A percentile compares a stretch with the other conserved stretches of the same genome.
phyloP scores from a whole-genome alignment of 768 basidiomycete species.

The Crucibulum laeve region DNA sequence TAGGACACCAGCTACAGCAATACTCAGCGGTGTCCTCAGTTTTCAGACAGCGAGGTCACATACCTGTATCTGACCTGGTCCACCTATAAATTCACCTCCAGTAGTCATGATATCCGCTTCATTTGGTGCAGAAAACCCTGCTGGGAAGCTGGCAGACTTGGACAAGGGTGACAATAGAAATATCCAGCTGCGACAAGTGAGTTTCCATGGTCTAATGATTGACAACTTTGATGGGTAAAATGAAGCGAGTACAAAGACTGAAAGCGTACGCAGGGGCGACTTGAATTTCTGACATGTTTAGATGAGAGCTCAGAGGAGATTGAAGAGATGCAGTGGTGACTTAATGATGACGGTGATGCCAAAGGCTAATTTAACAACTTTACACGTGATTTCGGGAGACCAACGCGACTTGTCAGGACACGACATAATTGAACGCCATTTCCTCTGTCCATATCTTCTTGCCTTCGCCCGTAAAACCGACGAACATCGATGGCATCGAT shows the following conservation, averaged over 20 bases:
- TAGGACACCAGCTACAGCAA: too few species aligned
- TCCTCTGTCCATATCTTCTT: too few species aligned
- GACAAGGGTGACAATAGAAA: conserved; percentile 18
- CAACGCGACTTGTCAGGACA: too few species aligned
- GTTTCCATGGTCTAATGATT: conserved; percentile 22
- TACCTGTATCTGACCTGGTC: conserved; percentile 21
- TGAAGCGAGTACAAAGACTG: neutral
- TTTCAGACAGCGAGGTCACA: too few species aligned
- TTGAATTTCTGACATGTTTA: neutral
- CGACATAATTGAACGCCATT: too few species aligned
- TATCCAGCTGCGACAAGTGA: conserved; percentile 22
- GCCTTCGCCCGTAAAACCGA: too few species aligned
- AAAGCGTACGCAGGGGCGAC: neutral
- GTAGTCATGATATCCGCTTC: conserved; percentile 20
- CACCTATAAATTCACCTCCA: conserved; percentile 25
- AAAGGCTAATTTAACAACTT: too few species aligned
- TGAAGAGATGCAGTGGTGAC: too few species aligned
- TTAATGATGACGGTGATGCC: too few species aligned
- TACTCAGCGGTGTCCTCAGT: too few species aligned
- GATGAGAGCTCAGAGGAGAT: too few species aligned
- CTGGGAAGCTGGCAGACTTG: conserved; percentile 19
- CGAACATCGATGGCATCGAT: conserved; percentile 2
- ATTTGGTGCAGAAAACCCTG: conserved; percentile 21
- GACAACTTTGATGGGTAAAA: neutral
- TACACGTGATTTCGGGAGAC: too few species aligned